Percentiles rank a stretch among this genome's conserved stretches.
Evolutionary conservation across 768 basidiomycete genomes (phyloP).

Genomic region (Thelephora aurantiotincta): DNA sequence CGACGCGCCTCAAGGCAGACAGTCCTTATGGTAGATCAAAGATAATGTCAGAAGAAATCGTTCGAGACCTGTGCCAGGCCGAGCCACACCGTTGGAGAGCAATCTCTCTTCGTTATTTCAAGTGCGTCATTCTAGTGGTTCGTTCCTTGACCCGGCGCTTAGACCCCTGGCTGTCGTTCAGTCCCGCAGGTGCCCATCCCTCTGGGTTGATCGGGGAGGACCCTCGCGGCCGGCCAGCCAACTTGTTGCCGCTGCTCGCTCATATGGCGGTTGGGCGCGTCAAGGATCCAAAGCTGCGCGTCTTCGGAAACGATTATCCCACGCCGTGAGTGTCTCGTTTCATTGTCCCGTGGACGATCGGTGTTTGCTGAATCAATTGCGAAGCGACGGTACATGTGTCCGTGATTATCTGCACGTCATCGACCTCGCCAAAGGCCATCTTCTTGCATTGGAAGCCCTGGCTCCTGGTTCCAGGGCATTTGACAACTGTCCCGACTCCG

Average conservation of each 20-base stretch:
- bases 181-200: slow-evolving; percentile 96
- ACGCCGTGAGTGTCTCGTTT: slow-evolving; percentile 44
- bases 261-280: slow-evolving; percentile 91
- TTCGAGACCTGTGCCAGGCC: slow-evolving; percentile 80
- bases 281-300: slow-evolving; percentile 41
- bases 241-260: slow-evolving; percentile 83
- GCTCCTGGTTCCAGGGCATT: slow-evolving; percentile 47
- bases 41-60: slow-evolving; percentile 81
- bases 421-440: slow-evolving; percentile 89
- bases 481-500: slow-evolving; percentile 32
- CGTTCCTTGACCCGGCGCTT: not conserved
- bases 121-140: slow-evolving; percentile 33
- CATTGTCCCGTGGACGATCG: not conserved
- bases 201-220: slow-evolving; percentile 94
- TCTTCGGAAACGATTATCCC: slow-evolving; percentile 96
- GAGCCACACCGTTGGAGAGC: slow-evolving; percentile 61
- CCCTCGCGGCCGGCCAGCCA: slow-evolving; percentile 89
- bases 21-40: slow-evolving; percentile 97
- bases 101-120: slow-evolving; percentile 93
- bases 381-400: slow-evolving; percentile 92
- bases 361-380: not conserved
- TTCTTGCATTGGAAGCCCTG: slow-evolving; percentile 81
- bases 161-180: slow-evolving; percentile 16
- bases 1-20: slow-evolving; percentile 74
- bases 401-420: slow-evolving; percentile 90